Conservation (phyloP, 805 yeast genomes). For the Starmerella tilneyi region DNA sequence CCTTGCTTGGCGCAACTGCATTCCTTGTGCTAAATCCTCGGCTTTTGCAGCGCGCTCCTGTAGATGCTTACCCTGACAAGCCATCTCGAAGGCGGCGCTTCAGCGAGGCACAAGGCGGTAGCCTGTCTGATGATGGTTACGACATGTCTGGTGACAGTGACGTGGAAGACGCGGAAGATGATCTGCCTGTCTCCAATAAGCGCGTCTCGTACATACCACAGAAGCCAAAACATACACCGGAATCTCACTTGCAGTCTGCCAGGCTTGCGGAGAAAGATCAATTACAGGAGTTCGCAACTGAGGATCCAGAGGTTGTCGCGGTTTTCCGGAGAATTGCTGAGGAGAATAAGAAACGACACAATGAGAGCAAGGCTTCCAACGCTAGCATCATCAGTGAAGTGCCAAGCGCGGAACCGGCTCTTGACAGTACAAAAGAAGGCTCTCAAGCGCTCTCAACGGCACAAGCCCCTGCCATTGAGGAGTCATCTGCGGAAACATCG, state of each 20-base stretch:
- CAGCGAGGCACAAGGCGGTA: not conserved
- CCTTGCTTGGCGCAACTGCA: not conserved
- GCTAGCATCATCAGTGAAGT: not conserved
- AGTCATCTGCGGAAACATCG: conserved; percentile 20
- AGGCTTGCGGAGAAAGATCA: not conserved
- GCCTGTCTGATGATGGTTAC: conserved; percentile 16
- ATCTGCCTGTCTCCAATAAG: conserved; percentile 10
- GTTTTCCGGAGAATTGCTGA: conserved; percentile 1
- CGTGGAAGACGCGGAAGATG: not conserved
- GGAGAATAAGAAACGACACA: not conserved
- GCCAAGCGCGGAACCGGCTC: not conserved
- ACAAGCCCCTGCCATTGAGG: not conserved
- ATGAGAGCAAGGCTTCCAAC: not conserved
- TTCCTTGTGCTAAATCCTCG: not conserved
- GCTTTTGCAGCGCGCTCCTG: not conserved
- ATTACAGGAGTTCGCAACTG: not conserved
- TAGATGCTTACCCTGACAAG: too few species aligned
- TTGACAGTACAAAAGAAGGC: too few species aligned
- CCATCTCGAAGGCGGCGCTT: too few species aligned
- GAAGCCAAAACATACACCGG: conserved; percentile 1
- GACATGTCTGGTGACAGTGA: conserved; percentile 20
- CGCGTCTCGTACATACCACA: conserved; percentile 14
- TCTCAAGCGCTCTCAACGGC: too few species aligned
- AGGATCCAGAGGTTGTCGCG: conserved; percentile 7
- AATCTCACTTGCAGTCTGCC: not conserved